Evolutionary conservation across 1,139 yeast genomes (phyloP).

Genomic region (Taphrina flavorubra): DNA sequence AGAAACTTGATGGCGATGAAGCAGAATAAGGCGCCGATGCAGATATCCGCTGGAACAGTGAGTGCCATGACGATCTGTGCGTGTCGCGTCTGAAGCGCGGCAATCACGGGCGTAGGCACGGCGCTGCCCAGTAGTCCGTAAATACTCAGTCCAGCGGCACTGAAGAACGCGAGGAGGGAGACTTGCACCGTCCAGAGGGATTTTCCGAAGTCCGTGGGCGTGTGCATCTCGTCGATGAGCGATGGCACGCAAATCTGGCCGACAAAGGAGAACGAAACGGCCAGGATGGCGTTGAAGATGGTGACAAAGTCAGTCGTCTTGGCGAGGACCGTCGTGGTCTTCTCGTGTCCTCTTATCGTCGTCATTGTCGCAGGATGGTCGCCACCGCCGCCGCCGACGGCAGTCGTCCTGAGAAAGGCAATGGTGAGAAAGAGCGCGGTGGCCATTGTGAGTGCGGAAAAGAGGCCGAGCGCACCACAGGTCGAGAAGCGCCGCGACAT

Average conservation of each 20-base stretch:
- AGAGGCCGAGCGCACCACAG: constrained; percentile 18
- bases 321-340: background rate
- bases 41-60: constrained; percentile 15
- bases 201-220: constrained; percentile 9
- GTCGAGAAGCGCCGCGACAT: constrained; percentile 12
- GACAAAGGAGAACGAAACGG: constrained; percentile 11
- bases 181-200: constrained; percentile 19
- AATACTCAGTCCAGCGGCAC: background rate
- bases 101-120: constrained; percentile 8
- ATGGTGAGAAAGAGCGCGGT: constrained; percentile 4
- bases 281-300: constrained; percentile 12
- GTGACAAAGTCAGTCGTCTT: constrained; percentile 16
- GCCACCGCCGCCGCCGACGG: background rate
- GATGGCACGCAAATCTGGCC: constrained; percentile 19
- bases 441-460: constrained; percentile 11
- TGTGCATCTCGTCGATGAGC: constrained; percentile 13
- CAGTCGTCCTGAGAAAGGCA: constrained; percentile 1
- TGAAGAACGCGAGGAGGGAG: constrained; percentile 12
- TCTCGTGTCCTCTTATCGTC: too few species aligned
- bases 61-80: constrained; percentile 2
- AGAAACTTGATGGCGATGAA: constrained; percentile 16
- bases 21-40: constrained; percentile 18
- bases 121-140: background rate
- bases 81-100: background rate
- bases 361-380: background rate